phyloP scores from a whole-genome alignment of 78 protist genomes.

The Cavenderia fasciculata region DNA sequence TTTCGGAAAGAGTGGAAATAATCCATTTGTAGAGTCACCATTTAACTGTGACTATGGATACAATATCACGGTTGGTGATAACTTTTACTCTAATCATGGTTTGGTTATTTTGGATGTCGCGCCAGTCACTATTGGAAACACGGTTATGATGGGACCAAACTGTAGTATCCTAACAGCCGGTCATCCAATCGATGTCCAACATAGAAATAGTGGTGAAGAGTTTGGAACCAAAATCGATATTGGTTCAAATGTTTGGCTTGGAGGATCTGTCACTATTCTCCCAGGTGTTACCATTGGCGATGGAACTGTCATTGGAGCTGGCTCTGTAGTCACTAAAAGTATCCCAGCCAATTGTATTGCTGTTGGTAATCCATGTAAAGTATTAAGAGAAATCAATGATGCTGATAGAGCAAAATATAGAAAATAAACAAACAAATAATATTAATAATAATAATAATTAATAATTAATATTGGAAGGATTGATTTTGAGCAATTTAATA shows the following conservation, averaged over 20 bases:
- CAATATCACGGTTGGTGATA: conserved; percentile 38
- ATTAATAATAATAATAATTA: not conserved
- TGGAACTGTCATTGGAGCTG: conserved; percentile 75
- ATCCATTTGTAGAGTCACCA: conserved; percentile 45
- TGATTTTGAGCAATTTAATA: too few species aligned
- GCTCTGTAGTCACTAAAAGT: conserved; percentile 82
- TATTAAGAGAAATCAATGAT: not conserved
- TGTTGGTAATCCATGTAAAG: conserved; percentile 82
- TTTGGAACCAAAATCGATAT: conserved; percentile 44
- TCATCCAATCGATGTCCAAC: conserved; percentile 68
- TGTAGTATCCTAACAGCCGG: conserved; percentile 78
- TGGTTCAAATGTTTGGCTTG: conserved; percentile 74
- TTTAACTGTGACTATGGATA: conserved; percentile 82
- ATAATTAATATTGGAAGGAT: too few species aligned
- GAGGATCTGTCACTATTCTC: conserved; percentile 32
- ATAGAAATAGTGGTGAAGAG: conserved; percentile 36
- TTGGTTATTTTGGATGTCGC: conserved; percentile 5
- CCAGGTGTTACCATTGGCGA: conserved; percentile 84
- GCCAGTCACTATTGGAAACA: conserved; percentile 57
- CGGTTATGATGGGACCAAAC: conserved; percentile 63
- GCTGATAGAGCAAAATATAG: not conserved
- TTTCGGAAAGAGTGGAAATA: conserved; percentile 8
- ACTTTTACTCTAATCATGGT: conserved; percentile 64
- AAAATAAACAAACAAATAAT: not conserved
- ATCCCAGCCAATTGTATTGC: conserved; percentile 44